Evolutionary conservation across 2,329 filamentous ascomycete species (phyloP).

Genomic region (Trichophyton schoenleinii): DNA sequence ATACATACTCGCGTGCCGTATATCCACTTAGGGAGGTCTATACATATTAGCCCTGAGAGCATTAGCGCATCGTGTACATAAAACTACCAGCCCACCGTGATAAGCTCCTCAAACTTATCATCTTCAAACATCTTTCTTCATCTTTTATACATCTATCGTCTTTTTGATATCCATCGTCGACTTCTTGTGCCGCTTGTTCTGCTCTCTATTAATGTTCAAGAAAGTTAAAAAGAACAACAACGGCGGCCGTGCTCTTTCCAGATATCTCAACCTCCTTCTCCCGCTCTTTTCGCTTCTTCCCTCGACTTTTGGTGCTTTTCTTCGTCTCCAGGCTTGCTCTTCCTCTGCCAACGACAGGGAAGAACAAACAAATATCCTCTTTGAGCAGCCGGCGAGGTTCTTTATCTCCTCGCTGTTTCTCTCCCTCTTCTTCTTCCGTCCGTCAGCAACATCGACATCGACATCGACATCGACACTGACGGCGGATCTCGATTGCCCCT

Average conservation of each 20-base stretch:
- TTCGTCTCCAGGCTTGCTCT: background rate
- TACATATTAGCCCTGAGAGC: background rate
- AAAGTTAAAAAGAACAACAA: background rate
- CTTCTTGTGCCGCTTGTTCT: background rate
- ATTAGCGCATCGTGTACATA: constrained; percentile 7
- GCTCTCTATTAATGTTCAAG: too few species aligned
- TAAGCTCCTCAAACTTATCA: background rate
- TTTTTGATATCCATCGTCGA: background rate
- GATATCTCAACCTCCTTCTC: background rate
- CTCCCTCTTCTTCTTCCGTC: constrained; percentile 12
- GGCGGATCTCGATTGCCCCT: background rate
- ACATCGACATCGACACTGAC: too few species aligned
- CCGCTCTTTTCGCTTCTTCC: background rate
- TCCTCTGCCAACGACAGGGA: background rate
- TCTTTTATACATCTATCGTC: background rate
- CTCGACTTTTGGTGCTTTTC: background rate
- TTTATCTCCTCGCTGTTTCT: constrained; percentile 17
- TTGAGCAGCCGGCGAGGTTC: constrained; percentile 10
- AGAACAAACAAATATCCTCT: background rate
- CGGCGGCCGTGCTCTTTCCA: constrained; percentile 1
- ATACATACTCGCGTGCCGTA: constrained; percentile 23
- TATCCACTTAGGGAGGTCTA: constrained; percentile 22
- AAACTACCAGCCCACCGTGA: background rate
- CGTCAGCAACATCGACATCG: too few species aligned
- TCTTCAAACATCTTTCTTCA: background rate